These are phyloP conservation scores for Amaranthus hypochondriacus DNA, from an alignment of 148 eudicot species.

Conservation along the genomic window DNA sequence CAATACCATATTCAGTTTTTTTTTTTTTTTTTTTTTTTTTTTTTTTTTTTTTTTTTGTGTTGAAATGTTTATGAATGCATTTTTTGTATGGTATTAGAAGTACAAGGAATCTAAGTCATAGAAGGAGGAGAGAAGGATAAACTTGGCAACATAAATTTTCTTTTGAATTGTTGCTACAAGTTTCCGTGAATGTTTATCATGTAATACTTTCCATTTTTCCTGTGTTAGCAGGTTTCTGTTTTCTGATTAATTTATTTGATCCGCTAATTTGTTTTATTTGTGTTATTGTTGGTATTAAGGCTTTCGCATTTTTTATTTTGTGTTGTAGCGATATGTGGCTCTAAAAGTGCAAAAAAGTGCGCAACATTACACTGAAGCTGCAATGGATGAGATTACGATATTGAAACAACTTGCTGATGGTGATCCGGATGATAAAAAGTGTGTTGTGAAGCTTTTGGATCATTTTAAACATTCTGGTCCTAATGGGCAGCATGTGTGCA, in stretches of 20 bases:
- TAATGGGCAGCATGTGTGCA: conserved; percentile 97
- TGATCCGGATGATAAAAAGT: conserved; percentile 80
- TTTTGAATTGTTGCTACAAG: conserved; percentile 3
- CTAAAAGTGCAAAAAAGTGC: conserved; percentile 97
- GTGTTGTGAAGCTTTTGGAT: conserved; percentile 94
- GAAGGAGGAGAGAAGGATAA: neutral
- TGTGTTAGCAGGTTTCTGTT: neutral
- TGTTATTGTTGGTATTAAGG: conserved; percentile 4
- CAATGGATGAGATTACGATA: conserved; percentile 94
- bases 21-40: no score
- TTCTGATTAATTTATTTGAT: neutral
- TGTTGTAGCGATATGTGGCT: conserved; percentile 71
- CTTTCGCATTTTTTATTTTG: neutral
- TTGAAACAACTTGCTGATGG: conserved; percentile 85
- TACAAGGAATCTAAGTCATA: neutral
- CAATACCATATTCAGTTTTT: neutral
- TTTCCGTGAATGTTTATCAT: neutral
- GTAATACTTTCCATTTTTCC: neutral
- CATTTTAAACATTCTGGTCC: conserved; percentile 97
- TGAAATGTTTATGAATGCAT: neutral
- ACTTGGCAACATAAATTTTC: neutral
- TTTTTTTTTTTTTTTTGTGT: neutral
- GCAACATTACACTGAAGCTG: conserved; percentile 94
- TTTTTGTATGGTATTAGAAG: neutral
- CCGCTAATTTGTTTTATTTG: conserved; percentile 5